These are phyloP conservation scores for Trametes sp. DNA, from an alignment of 1,284 basidiomycete genomes.

Conservation along the genomic window DNA sequence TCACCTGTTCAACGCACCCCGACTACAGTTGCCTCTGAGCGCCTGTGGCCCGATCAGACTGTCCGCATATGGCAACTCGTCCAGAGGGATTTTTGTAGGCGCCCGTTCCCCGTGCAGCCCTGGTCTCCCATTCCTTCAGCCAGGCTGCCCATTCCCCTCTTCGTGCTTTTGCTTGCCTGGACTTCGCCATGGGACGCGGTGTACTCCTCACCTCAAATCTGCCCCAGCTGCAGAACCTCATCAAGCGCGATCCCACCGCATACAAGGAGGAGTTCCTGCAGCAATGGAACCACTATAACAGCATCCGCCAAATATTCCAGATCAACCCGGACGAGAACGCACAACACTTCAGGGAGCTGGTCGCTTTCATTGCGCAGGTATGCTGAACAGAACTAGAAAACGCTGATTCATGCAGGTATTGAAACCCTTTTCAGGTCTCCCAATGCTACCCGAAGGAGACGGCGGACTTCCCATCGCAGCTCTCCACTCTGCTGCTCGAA, in stretches of 20 bases:
- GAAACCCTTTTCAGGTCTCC: conserved; percentile 63
- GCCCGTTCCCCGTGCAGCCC: conserved; percentile 1
- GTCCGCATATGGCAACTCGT: conserved; percentile 15
- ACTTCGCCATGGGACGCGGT: conserved; percentile 59
- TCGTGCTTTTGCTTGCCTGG: neutral
- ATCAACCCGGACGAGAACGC: conserved; percentile 83
- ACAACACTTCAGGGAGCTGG: conserved; percentile 84
- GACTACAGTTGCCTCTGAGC: neutral
- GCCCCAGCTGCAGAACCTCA: conserved; percentile 92
- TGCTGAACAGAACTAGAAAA: too few species aligned
- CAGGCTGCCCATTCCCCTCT: neutral
- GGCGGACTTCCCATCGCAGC: conserved; percentile 79
- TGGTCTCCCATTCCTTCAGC: too few species aligned
- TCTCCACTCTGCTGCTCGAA: conserved; percentile 80
- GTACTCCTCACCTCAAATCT: conserved; percentile 74
- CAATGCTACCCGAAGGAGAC: conserved; percentile 92
- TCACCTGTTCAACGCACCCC: neutral
- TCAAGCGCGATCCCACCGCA: conserved; percentile 91
- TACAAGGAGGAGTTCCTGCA: conserved; percentile 99
- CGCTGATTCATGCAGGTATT: conserved; percentile 5
- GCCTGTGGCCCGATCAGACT: conserved; percentile 1
- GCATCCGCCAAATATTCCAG: conserved; percentile 85
- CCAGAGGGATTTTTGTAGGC: conserved; percentile 21
- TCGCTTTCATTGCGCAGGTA: conserved; percentile 87
- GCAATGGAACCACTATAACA: conserved; percentile 97